Percentiles rank a stretch among this genome's conserved stretches.
phyloP scores from a whole-genome alignment of 306 rosid species.

The Astragalus glycyphyllos region DNA sequence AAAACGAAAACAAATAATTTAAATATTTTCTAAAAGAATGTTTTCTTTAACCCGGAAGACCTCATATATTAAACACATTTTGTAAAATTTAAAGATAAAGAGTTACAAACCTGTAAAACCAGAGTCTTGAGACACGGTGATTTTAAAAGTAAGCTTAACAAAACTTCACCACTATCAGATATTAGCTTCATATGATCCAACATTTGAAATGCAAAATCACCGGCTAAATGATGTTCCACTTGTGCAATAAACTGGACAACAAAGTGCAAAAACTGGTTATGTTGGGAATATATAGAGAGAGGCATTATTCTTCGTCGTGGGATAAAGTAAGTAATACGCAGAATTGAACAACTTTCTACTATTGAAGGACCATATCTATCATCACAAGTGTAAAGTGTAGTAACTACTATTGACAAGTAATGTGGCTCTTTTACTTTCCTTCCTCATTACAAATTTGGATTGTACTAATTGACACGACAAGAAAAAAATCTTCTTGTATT shows the following conservation, averaged over 20 bases:
- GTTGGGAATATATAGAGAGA: too few species aligned
- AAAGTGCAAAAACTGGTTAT: too few species aligned
- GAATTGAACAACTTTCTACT: background rate
- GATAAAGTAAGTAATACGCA: background rate
- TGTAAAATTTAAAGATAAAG: background rate
- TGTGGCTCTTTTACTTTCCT: too few species aligned
- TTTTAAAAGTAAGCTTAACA: slow-evolving; percentile 20
- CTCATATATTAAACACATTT: background rate
- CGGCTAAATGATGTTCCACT: background rate
- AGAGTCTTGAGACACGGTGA: slow-evolving; percentile 24
- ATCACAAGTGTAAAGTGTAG: too few species aligned
- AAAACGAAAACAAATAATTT: background rate
- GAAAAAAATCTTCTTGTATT: too few species aligned
- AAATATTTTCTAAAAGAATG: background rate
- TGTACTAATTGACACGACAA: too few species aligned
- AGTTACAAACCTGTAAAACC: slow-evolving; percentile 12
- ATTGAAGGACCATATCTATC: background rate
- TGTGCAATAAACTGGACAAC: background rate
- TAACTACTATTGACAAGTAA: too few species aligned
- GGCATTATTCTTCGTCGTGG: too few species aligned
- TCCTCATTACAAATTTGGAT: too few species aligned
- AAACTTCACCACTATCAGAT: background rate
- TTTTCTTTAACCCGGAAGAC: background rate
- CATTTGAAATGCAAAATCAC: background rate
- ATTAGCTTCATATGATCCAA: slow-evolving; percentile 8